A percentile compares a stretch with the other conserved stretches of the same genome.
phyloP scores from a whole-genome alignment of 139 green algal genomes.

The Chlorella sp. region DNA sequence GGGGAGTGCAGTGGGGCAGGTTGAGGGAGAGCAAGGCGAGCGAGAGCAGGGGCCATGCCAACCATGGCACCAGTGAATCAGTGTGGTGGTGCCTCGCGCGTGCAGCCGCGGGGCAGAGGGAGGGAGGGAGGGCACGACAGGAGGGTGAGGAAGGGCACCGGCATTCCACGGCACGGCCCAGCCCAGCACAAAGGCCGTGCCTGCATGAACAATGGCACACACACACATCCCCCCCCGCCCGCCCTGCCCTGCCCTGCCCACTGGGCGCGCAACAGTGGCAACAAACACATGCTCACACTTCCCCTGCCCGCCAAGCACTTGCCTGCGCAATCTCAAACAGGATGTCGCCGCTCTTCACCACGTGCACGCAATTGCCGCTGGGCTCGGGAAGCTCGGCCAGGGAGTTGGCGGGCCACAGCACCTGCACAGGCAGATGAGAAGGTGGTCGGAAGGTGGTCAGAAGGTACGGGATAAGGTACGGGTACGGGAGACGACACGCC shows the following conservation, averaged over 20 bases:
- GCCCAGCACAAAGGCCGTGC: neutral
- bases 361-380: neutral
- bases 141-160: too few species aligned
- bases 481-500: too few species aligned
- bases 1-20: neutral
- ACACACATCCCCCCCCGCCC: neutral
- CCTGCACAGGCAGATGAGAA: neutral
- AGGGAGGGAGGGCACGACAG: too few species aligned
- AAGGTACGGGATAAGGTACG: neutral
- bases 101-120: neutral
- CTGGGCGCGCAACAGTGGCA: neutral
- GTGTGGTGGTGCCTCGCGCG: neutral
- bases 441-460: neutral
- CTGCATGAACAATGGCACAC: neutral
- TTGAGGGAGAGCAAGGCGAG: neutral
- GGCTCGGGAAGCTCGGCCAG: neutral
- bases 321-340: constrained; percentile 1
- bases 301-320: neutral
- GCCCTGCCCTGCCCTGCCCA: neutral
- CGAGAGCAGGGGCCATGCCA: neutral
- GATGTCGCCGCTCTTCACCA: neutral
- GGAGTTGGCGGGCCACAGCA: constrained; percentile 6
- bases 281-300: neutral
- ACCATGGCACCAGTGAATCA: neutral
- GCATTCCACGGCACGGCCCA: too few species aligned